Percentiles rank a stretch among this genome's conserved stretches.
phyloP scores from a whole-genome alignment of 768 basidiomycete species.

The Leccinum obscurum region DNA sequence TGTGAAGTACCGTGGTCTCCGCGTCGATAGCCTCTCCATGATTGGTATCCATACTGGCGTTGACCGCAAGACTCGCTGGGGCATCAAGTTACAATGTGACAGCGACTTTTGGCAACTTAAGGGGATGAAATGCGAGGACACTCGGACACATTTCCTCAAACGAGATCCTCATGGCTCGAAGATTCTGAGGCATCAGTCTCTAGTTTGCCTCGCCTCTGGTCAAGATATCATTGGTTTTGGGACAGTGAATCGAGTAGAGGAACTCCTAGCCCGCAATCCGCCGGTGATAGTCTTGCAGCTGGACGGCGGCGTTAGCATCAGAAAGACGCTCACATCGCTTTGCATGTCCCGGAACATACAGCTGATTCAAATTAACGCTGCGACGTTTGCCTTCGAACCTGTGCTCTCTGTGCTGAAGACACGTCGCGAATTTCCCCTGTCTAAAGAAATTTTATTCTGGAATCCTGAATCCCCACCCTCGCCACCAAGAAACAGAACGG shows the following conservation, averaged over 20 bases:
- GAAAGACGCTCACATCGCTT: constrained; percentile 40
- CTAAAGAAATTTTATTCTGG: constrained; percentile 57
- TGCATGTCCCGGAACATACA: constrained; percentile 34
- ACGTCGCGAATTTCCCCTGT: constrained; percentile 41
- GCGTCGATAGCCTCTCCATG: constrained; percentile 33
- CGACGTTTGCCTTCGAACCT: constrained; percentile 62
- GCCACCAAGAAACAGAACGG: neutral
- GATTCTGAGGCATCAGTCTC: constrained; percentile 52
- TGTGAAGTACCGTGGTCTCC: constrained; percentile 37
- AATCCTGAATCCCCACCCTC: constrained; percentile 20
- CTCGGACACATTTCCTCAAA: constrained; percentile 36
- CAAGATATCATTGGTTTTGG: constrained; percentile 56
- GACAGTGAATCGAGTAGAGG: constrained; percentile 55
- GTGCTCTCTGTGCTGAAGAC: constrained; percentile 53
- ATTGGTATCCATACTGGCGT: constrained; percentile 36
- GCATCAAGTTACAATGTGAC: constrained; percentile 37
- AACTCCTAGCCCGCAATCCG: constrained; percentile 44
- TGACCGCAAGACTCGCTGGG: constrained; percentile 38
- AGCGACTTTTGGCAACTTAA: constrained; percentile 39
- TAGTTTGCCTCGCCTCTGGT: constrained; percentile 52
- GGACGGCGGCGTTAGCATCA: constrained; percentile 40
- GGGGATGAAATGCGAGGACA: constrained; percentile 23
- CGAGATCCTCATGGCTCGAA: constrained; percentile 34
- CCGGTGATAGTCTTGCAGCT: constrained; percentile 57
- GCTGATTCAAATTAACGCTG: constrained; percentile 58